Evolutionary conservation across 2,329 filamentous ascomycete species (phyloP).

Genomic region (Annulohypoxylon truncatum): DNA sequence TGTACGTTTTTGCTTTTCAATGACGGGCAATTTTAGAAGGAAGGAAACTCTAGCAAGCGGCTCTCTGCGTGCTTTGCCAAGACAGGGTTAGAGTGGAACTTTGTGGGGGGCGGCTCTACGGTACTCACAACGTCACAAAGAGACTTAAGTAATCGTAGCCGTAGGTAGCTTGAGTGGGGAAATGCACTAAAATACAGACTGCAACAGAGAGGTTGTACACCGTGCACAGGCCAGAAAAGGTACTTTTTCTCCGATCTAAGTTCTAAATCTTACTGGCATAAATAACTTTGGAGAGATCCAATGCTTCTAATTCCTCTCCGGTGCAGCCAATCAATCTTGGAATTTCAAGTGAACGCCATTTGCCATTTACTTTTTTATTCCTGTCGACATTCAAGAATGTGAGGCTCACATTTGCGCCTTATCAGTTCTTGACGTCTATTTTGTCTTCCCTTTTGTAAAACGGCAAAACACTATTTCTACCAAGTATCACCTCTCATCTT

Average conservation of each 20-base stretch:
- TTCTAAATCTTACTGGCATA: constrained; percentile 17
- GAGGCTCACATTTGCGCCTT: constrained; percentile 10
- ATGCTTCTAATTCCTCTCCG: constrained; percentile 21
- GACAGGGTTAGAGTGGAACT: constrained; percentile 7
- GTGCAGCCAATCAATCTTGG: constrained; percentile 32
- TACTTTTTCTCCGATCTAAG: constrained; percentile 22
- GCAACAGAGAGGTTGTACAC: constrained; percentile 11
- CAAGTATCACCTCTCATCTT: background rate
- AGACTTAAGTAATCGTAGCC: constrained; percentile 1
- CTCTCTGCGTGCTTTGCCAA: constrained; percentile 23
- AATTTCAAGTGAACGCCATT: constrained; percentile 10
- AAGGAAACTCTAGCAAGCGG: background rate
- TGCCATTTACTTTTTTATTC: background rate
- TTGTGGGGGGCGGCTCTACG: background rate
- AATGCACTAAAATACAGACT: background rate
- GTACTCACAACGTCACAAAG: constrained; percentile 37
- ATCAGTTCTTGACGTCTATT: background rate
- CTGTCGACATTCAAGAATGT: constrained; percentile 14
- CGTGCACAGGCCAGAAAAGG: background rate
- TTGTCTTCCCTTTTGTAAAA: background rate
- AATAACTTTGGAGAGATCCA: constrained; percentile 23
- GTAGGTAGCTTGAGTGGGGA: constrained; percentile 12
- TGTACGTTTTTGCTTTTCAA: background rate
- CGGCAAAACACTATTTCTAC: background rate
- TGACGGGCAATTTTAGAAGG: background rate